phyloP scores from a whole-genome alignment of 148 eudicot species.

The Rhododendron williamsianum region DNA sequence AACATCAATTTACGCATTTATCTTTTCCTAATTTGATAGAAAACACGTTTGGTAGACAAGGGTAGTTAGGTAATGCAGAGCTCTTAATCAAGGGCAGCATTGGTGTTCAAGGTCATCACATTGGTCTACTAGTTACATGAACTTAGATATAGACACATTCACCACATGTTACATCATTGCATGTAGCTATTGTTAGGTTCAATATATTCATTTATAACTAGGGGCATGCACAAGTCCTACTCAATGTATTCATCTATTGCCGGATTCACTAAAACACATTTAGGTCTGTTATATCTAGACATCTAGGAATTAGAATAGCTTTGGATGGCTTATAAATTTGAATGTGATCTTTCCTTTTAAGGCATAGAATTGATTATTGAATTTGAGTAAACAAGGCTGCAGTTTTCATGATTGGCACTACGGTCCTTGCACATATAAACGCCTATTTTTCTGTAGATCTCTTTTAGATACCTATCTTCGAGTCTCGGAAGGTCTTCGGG shows the following conservation, averaged over 20 bases:
- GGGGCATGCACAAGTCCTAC: background rate
- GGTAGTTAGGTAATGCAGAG: background rate
- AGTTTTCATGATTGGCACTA: background rate
- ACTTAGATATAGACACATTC: background rate
- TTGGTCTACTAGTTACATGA: background rate
- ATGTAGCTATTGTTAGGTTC: background rate
- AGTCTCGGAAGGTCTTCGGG: too few species aligned
- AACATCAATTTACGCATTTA: background rate
- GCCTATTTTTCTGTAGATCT: too few species aligned
- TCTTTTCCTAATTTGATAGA: background rate
- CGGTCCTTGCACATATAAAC: background rate
- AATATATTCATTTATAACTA: background rate
- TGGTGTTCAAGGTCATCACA: background rate
- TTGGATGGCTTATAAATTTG: background rate
- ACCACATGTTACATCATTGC: background rate
- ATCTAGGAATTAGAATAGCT: background rate
- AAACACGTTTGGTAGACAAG: background rate
- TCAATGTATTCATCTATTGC: background rate
- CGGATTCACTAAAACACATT: background rate
- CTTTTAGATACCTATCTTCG: too few species aligned
- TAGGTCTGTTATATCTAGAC: background rate
- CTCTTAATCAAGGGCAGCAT: background rate
- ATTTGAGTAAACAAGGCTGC: background rate
- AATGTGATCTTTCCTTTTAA: background rate
- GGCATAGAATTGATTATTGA: background rate